Conservation (phyloP, 2,329 filamentous ascomycete genomes). For the Arthrobotrys pseudoclavata region DNA sequence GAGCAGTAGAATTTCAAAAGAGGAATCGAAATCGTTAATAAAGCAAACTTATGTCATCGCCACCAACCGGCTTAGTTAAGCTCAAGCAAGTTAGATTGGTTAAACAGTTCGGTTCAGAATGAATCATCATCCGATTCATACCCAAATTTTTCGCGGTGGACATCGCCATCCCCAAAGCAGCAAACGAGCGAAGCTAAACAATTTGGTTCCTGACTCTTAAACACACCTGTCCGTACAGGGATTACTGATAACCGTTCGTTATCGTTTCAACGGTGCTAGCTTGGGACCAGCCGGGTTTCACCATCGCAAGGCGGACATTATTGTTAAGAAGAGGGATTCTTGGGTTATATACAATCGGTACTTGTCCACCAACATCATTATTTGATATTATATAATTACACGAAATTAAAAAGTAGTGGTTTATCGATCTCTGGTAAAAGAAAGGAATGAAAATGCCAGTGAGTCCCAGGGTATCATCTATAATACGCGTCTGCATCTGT, state of each 20-base stretch:
- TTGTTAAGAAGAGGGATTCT: background rate
- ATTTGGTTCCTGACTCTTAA: slow-evolving; percentile 29
- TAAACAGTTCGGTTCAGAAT: slow-evolving; percentile 20
- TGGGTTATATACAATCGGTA: background rate
- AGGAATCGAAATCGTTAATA: slow-evolving; percentile 2
- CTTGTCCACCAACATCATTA: background rate
- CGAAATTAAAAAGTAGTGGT: background rate
- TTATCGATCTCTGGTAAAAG: background rate
- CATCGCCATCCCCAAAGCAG: background rate
- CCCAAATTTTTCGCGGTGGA: background rate
- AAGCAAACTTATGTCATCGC: slow-evolving; percentile 15
- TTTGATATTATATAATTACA: slow-evolving; percentile 8
- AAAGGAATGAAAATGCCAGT: slow-evolving; percentile 6
- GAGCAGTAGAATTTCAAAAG: background rate
- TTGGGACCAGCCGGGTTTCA: background rate
- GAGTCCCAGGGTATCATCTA: slow-evolving; percentile 11
- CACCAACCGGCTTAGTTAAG: background rate
- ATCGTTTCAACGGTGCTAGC: background rate
- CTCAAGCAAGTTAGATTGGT: background rate
- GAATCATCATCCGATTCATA: slow-evolving; percentile 20
- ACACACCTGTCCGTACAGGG: background rate
- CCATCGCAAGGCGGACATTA: background rate
- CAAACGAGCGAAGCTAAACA: slow-evolving; percentile 1
- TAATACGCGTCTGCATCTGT: slow-evolving; percentile 12
- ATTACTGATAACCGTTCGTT: slow-evolving; percentile 7